Conservation (phyloP, 176 grass and related monocot species). For the Carex parvula region DNA sequence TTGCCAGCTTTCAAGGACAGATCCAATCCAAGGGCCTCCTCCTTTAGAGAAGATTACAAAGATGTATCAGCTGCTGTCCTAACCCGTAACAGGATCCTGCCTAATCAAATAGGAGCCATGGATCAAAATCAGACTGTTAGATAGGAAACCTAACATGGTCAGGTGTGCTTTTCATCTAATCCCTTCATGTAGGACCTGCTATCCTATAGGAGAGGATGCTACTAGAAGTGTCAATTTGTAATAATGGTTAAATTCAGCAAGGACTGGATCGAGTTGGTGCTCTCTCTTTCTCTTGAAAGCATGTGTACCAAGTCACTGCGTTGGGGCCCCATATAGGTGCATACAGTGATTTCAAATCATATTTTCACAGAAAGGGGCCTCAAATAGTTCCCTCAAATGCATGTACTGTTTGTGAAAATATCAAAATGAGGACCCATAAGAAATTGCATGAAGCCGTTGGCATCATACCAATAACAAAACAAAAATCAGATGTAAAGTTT, state of each 20-base stretch:
- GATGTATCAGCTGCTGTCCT: background rate
- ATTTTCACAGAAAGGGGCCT: background rate
- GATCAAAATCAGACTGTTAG: background rate
- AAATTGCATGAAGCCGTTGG: background rate
- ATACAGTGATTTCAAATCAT: background rate
- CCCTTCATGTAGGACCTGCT: background rate
- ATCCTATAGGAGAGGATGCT: background rate
- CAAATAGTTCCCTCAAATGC: background rate
- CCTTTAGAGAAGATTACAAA: background rate
- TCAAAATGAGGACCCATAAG: background rate
- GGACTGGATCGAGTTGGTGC: background rate
- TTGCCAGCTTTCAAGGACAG: background rate
- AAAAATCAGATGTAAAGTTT: background rate
- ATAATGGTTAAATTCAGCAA: background rate
- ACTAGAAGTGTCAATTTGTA: background rate
- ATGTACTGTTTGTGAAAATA: background rate
- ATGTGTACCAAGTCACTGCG: background rate
- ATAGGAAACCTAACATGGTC: background rate
- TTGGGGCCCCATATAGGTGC: background rate
- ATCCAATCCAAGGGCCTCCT: background rate
- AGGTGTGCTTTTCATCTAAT: background rate
- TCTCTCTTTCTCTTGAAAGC: background rate
- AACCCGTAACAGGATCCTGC: background rate
- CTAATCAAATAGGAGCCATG: background rate
- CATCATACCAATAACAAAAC: background rate